A percentile compares a stretch with the other conserved stretches of the same genome.
These are phyloP conservation scores for Penicillium angulare DNA, from an alignment of 495 filamentous ascomycete species.

Conservation along the genomic window DNA sequence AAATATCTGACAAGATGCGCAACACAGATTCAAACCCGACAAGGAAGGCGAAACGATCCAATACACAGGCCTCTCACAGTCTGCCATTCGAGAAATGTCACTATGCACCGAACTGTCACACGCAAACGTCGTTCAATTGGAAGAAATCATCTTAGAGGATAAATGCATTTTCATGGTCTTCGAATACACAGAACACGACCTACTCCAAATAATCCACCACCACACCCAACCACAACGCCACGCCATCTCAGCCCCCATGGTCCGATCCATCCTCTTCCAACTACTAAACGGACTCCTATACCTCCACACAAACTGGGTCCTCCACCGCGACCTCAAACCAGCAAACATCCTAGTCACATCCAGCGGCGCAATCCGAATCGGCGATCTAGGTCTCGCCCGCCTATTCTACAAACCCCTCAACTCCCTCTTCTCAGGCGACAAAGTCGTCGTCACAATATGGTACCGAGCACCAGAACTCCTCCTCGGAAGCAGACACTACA, in stretches of 20 bases:
- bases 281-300: conserved; percentile 92
- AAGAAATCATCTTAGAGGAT: conserved; percentile 96
- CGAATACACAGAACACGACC: conserved; percentile 95
- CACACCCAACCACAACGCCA: conserved; percentile 86
- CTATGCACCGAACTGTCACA: conserved; percentile 91
- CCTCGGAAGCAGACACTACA: conserved; percentile 89
- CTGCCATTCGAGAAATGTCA: conserved; percentile 97
- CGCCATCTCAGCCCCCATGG: conserved; percentile 80
- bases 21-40: conserved; percentile 88
- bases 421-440: conserved; percentile 89
- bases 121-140: conserved; percentile 82
- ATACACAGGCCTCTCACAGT: conserved; percentile 97
- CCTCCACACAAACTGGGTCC: conserved; percentile 93
- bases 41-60: conserved; percentile 94
- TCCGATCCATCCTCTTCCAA: conserved; percentile 93
- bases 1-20: neutral
- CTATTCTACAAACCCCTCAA: conserved; percentile 92
- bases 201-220: conserved; percentile 97
- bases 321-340: conserved; percentile 95
- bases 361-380: conserved; percentile 84
- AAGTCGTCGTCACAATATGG: conserved; percentile 99
- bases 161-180: conserved; percentile 99
- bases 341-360: conserved; percentile 99
- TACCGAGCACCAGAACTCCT: conserved; percentile 95
- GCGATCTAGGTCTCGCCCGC: conserved; percentile 87